Evolutionary conservation across 331 rosid genomes (phyloP).

Genomic region (Saraca asoca): DNA sequence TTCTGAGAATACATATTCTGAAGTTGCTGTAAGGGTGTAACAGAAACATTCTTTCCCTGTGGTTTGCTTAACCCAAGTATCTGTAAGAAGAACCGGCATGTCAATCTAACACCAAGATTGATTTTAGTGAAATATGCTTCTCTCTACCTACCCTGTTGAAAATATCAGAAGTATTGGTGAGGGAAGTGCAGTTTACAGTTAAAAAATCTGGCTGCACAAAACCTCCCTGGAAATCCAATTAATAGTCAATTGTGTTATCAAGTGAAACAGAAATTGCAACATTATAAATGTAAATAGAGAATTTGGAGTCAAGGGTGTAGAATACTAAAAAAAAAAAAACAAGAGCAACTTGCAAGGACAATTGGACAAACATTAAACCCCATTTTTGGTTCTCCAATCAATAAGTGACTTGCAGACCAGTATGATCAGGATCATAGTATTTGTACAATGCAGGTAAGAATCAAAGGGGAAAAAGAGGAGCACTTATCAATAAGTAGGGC

Average conservation of each 20-base stretch:
- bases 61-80: conserved; percentile 52
- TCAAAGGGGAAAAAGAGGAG: too few species aligned
- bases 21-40: conserved; percentile 68
- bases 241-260: too few species aligned
- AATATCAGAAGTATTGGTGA: conserved; percentile 72
- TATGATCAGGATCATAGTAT: too few species aligned
- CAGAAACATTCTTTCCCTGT: conserved; percentile 48
- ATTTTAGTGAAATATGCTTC: conserved; percentile 8
- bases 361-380: too few species aligned
- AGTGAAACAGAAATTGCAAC: not conserved
- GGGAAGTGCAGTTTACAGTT: too few species aligned
- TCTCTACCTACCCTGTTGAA: conserved; percentile 62
- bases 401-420: too few species aligned
- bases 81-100: conserved; percentile 42
- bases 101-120: conserved; percentile 26
- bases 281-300: conserved; percentile 2
- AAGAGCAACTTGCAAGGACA: too few species aligned
- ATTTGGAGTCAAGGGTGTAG: not conserved
- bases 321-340: too few species aligned
- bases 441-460: too few species aligned
- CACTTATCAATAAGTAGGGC: too few species aligned
- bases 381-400: too few species aligned
- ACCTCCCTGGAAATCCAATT: conserved; percentile 59
- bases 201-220: conserved; percentile 59
- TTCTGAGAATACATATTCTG: conserved; percentile 68